A percentile compares a stretch with the other conserved stretches of the same genome.
Conservation (phyloP, 164 flowering plant species). For the Saururus chinensis region DNA sequence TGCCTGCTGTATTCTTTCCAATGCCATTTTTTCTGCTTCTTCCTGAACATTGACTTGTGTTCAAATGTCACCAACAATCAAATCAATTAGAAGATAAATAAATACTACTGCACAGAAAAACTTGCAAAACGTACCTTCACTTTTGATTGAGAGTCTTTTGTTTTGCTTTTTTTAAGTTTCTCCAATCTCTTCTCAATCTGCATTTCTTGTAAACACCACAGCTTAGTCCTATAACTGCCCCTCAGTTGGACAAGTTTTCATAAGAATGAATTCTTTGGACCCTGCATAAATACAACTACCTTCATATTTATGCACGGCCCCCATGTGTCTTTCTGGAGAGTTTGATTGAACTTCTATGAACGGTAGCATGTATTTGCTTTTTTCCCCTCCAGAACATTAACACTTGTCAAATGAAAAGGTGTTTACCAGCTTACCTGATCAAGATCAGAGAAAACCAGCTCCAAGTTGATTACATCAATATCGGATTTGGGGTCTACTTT, state of each 20-base stretch:
- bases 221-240: constrained; percentile 28
- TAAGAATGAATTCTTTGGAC: not conserved
- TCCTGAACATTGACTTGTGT: constrained; percentile 35
- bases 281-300: not conserved
- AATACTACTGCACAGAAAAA: constrained; percentile 1
- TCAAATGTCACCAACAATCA: not conserved
- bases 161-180: constrained; percentile 78
- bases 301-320: not conserved
- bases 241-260: constrained; percentile 5
- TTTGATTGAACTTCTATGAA: no score
- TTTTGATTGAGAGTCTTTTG: constrained; percentile 71
- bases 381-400: no score
- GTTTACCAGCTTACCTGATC: constrained; percentile 63
- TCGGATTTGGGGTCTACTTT: constrained; percentile 92
- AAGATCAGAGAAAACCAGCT: constrained; percentile 83
- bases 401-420: constrained; percentile 1
- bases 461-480: constrained; percentile 90
- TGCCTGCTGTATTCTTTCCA: constrained; percentile 66
- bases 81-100: not conserved
- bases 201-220: constrained; percentile 30
- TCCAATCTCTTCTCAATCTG: constrained; percentile 98
- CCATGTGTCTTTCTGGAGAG: not conserved
- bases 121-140: constrained; percentile 42
- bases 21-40: constrained; percentile 81
- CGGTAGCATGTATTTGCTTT: not conserved